Conservation (phyloP, 352 stramenopile species). For the Aphanomyces astaci region DNA sequence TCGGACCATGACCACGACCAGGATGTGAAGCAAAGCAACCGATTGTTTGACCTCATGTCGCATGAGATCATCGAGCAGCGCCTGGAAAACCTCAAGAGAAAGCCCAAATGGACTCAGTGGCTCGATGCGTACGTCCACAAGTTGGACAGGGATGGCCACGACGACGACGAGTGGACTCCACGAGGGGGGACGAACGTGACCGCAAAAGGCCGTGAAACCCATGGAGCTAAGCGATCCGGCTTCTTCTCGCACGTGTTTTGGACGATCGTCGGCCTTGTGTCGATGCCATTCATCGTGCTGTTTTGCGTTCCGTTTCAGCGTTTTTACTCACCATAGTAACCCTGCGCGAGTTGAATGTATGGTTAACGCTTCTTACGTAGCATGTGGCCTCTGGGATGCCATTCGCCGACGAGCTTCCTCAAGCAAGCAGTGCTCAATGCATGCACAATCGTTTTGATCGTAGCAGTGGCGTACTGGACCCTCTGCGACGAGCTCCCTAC, state of each 20-base stretch:
- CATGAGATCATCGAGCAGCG: constrained; percentile 79
- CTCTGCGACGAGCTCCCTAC: constrained; percentile 27
- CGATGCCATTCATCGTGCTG: constrained; percentile 54
- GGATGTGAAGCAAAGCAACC: not conserved
- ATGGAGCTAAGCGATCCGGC: constrained; percentile 20
- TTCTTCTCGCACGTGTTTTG: constrained; percentile 49
- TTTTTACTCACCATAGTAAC: constrained; percentile 45
- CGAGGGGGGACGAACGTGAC: not conserved
- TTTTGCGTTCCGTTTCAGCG: constrained; percentile 38
- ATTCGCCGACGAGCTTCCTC: constrained; percentile 45
- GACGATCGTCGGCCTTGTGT: constrained; percentile 41
- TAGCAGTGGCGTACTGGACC: constrained; percentile 38
- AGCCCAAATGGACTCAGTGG: constrained; percentile 46
- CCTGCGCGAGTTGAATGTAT: not conserved
- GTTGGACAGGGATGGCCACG: constrained; percentile 32
- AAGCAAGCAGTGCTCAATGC: constrained; percentile 39
- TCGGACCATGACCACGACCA: constrained; percentile 3
- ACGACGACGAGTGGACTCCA: constrained; percentile 28
- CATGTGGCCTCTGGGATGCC: constrained; percentile 61
- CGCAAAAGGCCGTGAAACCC: not conserved
- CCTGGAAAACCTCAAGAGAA: constrained; percentile 80
- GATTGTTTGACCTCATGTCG: constrained; percentile 45
- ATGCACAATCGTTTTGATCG: constrained; percentile 35
- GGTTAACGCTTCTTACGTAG: constrained; percentile 25
- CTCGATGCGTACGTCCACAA: constrained; percentile 73